These are phyloP conservation scores for Xylaria intraflava DNA, from an alignment of 495 filamentous ascomycete species.

Conservation along the genomic window DNA sequence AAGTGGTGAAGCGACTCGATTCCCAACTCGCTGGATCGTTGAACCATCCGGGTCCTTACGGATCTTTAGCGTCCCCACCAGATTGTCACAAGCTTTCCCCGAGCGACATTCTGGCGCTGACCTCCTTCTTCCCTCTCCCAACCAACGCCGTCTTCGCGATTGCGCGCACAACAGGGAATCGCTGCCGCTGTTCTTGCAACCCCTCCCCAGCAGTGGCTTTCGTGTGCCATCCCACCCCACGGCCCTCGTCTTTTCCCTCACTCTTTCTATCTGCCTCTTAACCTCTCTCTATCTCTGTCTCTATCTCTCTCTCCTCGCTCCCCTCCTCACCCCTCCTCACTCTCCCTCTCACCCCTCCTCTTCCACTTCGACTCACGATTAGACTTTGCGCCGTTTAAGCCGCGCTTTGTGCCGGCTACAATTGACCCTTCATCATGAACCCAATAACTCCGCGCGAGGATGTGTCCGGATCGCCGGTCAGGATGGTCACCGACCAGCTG, in stretches of 20 bases:
- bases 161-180: too few relatives aligned
- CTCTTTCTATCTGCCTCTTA: constrained; percentile 2
- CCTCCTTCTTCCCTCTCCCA: constrained; percentile 10
- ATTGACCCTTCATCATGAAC: constrained; percentile 15
- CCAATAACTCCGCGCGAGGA: constrained; percentile 17
- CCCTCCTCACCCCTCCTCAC: neutral
- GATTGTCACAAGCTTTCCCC: neutral
- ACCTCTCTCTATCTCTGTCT: neutral
- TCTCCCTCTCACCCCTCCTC: neutral
- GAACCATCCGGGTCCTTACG: constrained; percentile 19
- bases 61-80: constrained; percentile 25
- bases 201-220: too few relatives aligned
- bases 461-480: constrained; percentile 38
- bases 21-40: constrained; percentile 25
- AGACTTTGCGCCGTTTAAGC: constrained; percentile 6
- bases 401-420: constrained; percentile 5
- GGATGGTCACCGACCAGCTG: constrained; percentile 69
- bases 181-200: constrained; percentile 1
- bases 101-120: constrained; percentile 7
- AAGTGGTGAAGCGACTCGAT: constrained; percentile 4
- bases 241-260: neutral
- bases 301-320: neutral
- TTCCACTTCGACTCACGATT: neutral
- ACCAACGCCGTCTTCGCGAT: neutral
- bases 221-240: neutral